Base-by-base conservation (phyloP, 2,329 filamentous ascomycete species). In the Trichoderma citrinoviride region DNA sequence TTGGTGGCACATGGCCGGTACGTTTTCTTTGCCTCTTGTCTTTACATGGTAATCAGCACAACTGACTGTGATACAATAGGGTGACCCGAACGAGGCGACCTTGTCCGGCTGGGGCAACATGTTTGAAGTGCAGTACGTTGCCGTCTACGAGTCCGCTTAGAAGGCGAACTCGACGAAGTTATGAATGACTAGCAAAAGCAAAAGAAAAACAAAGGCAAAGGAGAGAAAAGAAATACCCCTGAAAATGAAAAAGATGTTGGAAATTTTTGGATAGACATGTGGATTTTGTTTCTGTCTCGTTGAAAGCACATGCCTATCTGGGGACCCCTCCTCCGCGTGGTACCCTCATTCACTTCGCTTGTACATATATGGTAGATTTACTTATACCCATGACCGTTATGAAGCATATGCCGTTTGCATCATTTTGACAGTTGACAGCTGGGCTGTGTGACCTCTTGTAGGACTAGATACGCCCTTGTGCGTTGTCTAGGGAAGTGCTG, bases 1-100 rank as follows among this genome's bases (percentile, higher is more conserved):
- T 83, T 47, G 81, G 81, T 12, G 80, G 80, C 15, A 72, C 72
- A 68, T 81, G 77, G 78, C 74, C 74, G 44, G 77, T 77, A 70
- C 73, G 75, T 17, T 43, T 25, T 10, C 21, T 29, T 10, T 50
- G 2, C 23, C 12, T 15, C 23, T 37, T 19, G 5, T 7, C 1
- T n/a, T 1, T 46, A 19, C n/a, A n/a, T 14, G 3, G 37, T 2
- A 15, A 19, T 7, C 4, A 23, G 40, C 15, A 46, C 46, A n/a
- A 6, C 58, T 62, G 7, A 62, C 58, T 23, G 40, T 2, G 17
- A 3, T 25, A n/a, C 15, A 27, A 33, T 4, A 78, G 77, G 77
- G 77, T 4, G 25, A 72, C 50, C 77, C 78, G 1, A 70, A 76
- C 65, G 68, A 66, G 4, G 61, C 67, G 12, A 80, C 78, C 7